Evolutionary conservation across 352 stramenopile species (phyloP).

Genomic region (Phytophthora cryptogea): DNA sequence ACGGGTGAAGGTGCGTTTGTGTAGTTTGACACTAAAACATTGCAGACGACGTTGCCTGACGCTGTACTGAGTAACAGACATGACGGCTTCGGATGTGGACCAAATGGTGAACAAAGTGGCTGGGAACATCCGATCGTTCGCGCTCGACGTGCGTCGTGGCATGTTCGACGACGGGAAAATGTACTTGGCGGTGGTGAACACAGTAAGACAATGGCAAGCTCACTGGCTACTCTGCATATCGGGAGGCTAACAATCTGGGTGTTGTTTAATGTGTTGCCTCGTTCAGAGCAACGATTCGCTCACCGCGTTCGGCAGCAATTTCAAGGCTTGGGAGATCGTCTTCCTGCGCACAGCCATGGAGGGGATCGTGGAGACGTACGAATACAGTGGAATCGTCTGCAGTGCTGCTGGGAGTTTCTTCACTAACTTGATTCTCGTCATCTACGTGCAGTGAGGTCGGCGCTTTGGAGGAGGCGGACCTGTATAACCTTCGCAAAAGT

Average conservation of each 20-base stretch:
- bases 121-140: constrained; percentile 60
- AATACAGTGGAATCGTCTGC: background rate
- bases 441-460: constrained; percentile 53
- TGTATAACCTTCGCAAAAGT: constrained; percentile 78
- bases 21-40: background rate
- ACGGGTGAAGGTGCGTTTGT: constrained; percentile 63
- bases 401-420: background rate
- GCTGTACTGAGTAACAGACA: constrained; percentile 31
- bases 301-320: constrained; percentile 75
- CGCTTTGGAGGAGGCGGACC: constrained; percentile 59
- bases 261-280: constrained; percentile 3
- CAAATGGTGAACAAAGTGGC: constrained; percentile 68
- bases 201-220: constrained; percentile 31
- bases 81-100: constrained; percentile 59
- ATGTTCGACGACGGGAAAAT: constrained; percentile 87
- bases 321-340: constrained; percentile 85
- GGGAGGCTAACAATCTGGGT: background rate
- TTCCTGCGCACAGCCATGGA: constrained; percentile 84
- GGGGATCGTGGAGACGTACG: constrained; percentile 76
- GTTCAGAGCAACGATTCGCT: constrained; percentile 74
- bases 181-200: constrained; percentile 83
- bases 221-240: background rate
- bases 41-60: constrained; percentile 1
- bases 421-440: background rate
- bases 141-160: constrained; percentile 70